Evolutionary conservation across 169 alveolate species (phyloP).

Genomic region (Plasmodium yoelii): DNA sequence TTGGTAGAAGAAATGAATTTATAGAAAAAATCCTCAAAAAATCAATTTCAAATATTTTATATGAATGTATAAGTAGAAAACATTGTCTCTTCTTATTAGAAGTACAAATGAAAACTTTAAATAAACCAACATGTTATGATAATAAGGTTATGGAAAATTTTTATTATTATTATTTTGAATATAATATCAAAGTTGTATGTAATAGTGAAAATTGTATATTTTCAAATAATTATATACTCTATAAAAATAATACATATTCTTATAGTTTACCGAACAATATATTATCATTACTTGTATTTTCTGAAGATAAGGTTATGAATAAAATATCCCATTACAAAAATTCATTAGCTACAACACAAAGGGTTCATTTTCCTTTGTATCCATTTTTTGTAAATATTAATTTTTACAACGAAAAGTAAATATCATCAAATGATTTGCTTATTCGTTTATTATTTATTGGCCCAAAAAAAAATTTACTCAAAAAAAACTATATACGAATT

Average conservation of each 20-base stretch:
- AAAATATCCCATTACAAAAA: slow-evolving; percentile 10
- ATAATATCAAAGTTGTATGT: slow-evolving; percentile 41
- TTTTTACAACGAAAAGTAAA: slow-evolving; percentile 30
- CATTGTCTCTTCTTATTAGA: slow-evolving; percentile 43
- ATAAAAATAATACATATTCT: slow-evolving; percentile 57
- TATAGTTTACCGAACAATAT: slow-evolving; percentile 35
- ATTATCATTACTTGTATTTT: slow-evolving; percentile 57
- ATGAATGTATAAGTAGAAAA: slow-evolving; percentile 67
- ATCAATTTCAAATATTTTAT: slow-evolving; percentile 37
- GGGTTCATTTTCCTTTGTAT: slow-evolving; percentile 53
- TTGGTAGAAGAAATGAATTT: slow-evolving; percentile 58
- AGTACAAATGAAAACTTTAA: slow-evolving; percentile 53
- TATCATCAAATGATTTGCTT: background rate
- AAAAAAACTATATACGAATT: background rate
- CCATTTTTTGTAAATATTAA: slow-evolving; percentile 64
- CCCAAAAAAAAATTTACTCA: background rate
- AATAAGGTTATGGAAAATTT: slow-evolving; percentile 17
- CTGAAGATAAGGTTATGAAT: slow-evolving; percentile 54
- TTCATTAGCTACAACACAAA: slow-evolving; percentile 28
- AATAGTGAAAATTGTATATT: slow-evolving; percentile 66
- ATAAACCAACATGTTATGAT: slow-evolving; percentile 46
- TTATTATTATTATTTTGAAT: slow-evolving; percentile 41
- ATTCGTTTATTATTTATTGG: background rate
- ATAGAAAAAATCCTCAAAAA: slow-evolving; percentile 62
- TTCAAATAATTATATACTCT: slow-evolving; percentile 40